These are phyloP conservation scores for Arachnopeziza araneosa DNA, from an alignment of 2,329 filamentous ascomycete genomes.

Conservation along the genomic window DNA sequence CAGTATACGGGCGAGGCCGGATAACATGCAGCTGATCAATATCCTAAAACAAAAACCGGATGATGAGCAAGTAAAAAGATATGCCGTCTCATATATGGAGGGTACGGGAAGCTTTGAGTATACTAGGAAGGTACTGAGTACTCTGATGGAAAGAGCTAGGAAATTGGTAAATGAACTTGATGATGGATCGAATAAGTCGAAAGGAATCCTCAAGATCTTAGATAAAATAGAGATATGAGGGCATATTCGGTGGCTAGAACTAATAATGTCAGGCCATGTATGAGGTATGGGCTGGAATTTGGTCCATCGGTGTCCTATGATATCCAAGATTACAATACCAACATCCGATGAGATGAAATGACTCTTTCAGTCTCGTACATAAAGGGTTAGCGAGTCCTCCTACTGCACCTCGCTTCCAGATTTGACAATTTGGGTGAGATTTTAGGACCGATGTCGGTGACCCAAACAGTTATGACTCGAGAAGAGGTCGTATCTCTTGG, in stretches of 20 bases:
- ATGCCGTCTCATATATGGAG: conserved; percentile 89
- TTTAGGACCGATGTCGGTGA: too few species aligned
- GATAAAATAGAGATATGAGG: conserved; percentile 1
- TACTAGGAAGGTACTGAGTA: conserved; percentile 60
- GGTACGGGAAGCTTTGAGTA: conserved; percentile 85
- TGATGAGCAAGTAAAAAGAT: conserved; percentile 83
- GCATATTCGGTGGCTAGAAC: background rate
- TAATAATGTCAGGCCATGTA: background rate
- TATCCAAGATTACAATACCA: background rate
- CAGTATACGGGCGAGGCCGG: conserved; percentile 71
- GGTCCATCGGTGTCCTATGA: background rate
- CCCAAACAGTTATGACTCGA: too few species aligned
- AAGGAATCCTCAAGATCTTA: conserved; percentile 2
- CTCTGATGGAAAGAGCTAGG: conserved; percentile 50
- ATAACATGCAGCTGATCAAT: conserved; percentile 77
- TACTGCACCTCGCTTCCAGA: too few species aligned
- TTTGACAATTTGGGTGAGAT: too few species aligned
- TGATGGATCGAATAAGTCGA: background rate
- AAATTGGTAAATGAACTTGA: conserved; percentile 1
- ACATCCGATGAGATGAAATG: background rate
- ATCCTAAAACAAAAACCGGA: conserved; percentile 86
- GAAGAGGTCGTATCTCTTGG: too few species aligned
- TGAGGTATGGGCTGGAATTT: background rate
- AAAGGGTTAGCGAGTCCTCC: too few species aligned
- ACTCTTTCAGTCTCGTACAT: too few species aligned